These are phyloP conservation scores for Scedosporium apiospermum DNA, from an alignment of 2,329 filamentous ascomycete species.

Conservation along the genomic window DNA sequence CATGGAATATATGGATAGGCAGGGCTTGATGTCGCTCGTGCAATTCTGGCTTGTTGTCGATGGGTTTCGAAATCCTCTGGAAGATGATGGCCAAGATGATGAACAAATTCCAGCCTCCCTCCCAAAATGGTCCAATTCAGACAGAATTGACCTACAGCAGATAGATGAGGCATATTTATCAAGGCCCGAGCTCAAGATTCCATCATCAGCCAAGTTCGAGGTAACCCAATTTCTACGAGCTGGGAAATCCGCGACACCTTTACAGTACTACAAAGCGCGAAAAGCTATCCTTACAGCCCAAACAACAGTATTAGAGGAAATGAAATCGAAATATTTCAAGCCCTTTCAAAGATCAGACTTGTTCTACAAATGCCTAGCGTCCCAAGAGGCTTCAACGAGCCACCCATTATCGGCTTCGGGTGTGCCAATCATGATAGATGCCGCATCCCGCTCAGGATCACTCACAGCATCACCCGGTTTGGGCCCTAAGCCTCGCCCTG, in stretches of 20 bases:
- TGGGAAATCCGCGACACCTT: slow-evolving; percentile 63
- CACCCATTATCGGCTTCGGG: slow-evolving; percentile 17
- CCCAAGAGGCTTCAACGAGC: slow-evolving; percentile 58
- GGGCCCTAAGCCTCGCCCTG: not conserved
- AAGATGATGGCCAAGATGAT: slow-evolving; percentile 58
- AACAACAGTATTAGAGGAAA: slow-evolving; percentile 71
- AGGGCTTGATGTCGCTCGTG: slow-evolving; percentile 75
- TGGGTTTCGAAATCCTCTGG: slow-evolving; percentile 86
- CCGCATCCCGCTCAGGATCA: not conserved
- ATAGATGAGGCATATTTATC: slow-evolving; percentile 86
- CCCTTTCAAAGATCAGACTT: slow-evolving; percentile 88
- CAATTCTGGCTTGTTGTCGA: slow-evolving; percentile 99
- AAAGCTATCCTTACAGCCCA: slow-evolving; percentile 75
- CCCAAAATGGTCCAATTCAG: slow-evolving; percentile 69
- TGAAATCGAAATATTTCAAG: slow-evolving; percentile 72
- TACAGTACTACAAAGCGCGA: slow-evolving; percentile 76
- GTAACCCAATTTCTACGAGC: slow-evolving; percentile 73
- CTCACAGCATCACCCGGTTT: slow-evolving; percentile 7
- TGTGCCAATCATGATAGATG: not conserved
- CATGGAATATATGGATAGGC: slow-evolving; percentile 99
- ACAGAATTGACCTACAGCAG: slow-evolving; percentile 78
- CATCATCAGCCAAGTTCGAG: slow-evolving; percentile 55
- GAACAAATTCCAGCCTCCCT: slow-evolving; percentile 50
- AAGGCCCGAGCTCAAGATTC: slow-evolving; percentile 70
- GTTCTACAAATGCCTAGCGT: slow-evolving; percentile 91